phyloP scores from a whole-genome alignment of 192 early-diverging fungal species.

The Backusella circina region DNA sequence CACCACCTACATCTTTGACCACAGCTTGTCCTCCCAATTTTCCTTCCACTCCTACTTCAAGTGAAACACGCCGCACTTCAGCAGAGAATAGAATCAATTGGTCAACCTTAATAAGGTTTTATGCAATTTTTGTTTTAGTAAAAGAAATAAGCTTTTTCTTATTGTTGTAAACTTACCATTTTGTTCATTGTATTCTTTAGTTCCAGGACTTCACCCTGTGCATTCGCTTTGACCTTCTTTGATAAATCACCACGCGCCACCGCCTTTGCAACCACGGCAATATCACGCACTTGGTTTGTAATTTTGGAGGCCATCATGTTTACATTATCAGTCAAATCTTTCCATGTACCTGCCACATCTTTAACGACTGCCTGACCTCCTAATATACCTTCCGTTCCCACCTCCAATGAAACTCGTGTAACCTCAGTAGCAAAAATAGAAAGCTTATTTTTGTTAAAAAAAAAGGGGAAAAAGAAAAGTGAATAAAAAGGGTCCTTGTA shows the following conservation, averaged over 20 bases:
- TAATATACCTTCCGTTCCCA: slow-evolving; percentile 53
- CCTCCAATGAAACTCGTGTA: slow-evolving; percentile 50
- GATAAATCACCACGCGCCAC: slow-evolving; percentile 46
- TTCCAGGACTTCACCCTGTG: slow-evolving; percentile 50
- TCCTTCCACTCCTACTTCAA: slow-evolving; percentile 70
- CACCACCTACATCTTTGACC: slow-evolving; percentile 33
- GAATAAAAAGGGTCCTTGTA: neutral
- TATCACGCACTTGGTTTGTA: slow-evolving; percentile 52
- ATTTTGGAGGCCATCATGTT: slow-evolving; percentile 57
- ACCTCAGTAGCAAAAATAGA: slow-evolving; percentile 52
- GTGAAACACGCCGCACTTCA: slow-evolving; percentile 69
- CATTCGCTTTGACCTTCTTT: slow-evolving; percentile 45
- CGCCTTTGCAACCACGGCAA: slow-evolving; percentile 48
- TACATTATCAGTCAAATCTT: slow-evolving; percentile 53
- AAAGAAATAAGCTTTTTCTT: neutral
- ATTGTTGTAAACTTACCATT: slow-evolving; percentile 21
- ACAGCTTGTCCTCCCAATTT: slow-evolving; percentile 58
- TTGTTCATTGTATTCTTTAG: slow-evolving; percentile 55
- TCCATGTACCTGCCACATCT: slow-evolving; percentile 52
- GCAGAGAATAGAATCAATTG: slow-evolving; percentile 41
- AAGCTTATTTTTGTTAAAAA: slow-evolving; percentile 13
- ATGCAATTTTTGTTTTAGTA: neutral
- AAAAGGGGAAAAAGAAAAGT: neutral
- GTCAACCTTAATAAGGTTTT: slow-evolving; percentile 33
- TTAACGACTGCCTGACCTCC: slow-evolving; percentile 54